Conservation (phyloP, 805 yeast species). For the Lipomyces mesembrius region DNA sequence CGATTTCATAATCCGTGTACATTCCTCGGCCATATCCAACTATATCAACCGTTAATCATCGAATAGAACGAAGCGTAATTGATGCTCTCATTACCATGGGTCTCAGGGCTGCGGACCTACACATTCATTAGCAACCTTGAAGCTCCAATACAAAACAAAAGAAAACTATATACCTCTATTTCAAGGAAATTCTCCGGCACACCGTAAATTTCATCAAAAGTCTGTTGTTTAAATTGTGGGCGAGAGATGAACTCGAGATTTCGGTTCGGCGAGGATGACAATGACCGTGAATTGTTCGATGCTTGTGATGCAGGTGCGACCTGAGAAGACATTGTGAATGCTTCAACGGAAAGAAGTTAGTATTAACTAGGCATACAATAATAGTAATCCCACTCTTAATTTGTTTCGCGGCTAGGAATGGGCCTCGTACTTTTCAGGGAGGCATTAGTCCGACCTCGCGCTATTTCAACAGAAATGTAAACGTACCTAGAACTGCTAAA, state of each 20-base stretch:
- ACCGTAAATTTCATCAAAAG: conserved; percentile 83
- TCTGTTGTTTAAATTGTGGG: conserved; percentile 58
- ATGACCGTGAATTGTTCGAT: conserved; percentile 11
- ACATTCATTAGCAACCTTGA: not conserved
- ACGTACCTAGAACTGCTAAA: not conserved
- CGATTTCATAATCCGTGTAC: conserved; percentile 90
- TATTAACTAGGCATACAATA: not conserved
- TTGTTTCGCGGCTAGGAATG: not conserved
- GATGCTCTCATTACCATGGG: conserved; percentile 55
- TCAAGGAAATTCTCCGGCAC: conserved; percentile 95
- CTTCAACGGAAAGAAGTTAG: not conserved
- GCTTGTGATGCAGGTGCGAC: not conserved
- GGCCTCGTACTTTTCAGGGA: not conserved
- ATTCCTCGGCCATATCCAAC: conserved; percentile 57
- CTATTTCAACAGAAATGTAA: not conserved
- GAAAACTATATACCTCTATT: conserved; percentile 64
- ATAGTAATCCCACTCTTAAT: not conserved
- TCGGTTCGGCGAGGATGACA: conserved; percentile 26
- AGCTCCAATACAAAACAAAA: not conserved
- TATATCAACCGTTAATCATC: not conserved
- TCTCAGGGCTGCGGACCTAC: conserved; percentile 68
- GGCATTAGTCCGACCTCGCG: not conserved
- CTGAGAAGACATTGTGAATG: conserved; percentile 9
- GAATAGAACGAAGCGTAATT: not conserved
- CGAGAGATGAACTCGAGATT: conserved; percentile 39